These are phyloP conservation scores for Fusarium tupiense DNA, from an alignment of 2,329 filamentous ascomycete species.

Conservation along the genomic window DNA sequence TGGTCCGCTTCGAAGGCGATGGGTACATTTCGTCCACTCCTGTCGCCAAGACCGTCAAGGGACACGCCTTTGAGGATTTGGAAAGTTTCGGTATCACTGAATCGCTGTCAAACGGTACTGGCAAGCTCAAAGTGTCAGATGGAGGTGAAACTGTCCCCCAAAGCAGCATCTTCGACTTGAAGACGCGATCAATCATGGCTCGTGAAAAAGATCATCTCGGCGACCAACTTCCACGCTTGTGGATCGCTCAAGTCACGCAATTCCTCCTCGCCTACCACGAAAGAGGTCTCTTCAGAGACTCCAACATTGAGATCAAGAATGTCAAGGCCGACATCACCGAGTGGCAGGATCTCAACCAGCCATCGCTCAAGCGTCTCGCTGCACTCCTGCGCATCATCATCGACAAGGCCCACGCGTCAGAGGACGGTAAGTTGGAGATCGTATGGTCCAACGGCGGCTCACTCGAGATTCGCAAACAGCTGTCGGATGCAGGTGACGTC, in stretches of 20 bases:
- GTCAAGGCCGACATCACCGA: slow-evolving; percentile 42
- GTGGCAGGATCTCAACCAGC: slow-evolving; percentile 51
- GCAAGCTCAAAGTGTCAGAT: slow-evolving; percentile 22
- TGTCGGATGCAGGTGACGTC: slow-evolving; percentile 32
- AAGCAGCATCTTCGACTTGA: slow-evolving; percentile 53
- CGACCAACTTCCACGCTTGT: slow-evolving; percentile 54
- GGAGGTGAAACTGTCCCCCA: slow-evolving; percentile 47
- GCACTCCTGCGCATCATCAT: slow-evolving; percentile 37
- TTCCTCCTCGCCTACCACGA: slow-evolving; percentile 55
- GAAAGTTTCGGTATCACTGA: slow-evolving; percentile 10
- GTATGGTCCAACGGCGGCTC: slow-evolving; percentile 9
- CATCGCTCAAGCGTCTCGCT: slow-evolving; percentile 44
- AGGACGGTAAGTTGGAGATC: slow-evolving; percentile 39
- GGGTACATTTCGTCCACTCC: slow-evolving; percentile 35
- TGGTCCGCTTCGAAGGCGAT: slow-evolving; percentile 44
- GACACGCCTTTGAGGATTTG: neutral
- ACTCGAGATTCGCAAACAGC: slow-evolving; percentile 42
- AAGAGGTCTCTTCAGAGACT: slow-evolving; percentile 45
- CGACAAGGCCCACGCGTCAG: slow-evolving; percentile 1
- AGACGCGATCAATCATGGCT: slow-evolving; percentile 50
- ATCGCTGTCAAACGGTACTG: neutral
- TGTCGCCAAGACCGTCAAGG: neutral
- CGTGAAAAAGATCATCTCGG: slow-evolving; percentile 41
- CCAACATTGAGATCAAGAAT: slow-evolving; percentile 48
- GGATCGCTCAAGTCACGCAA: slow-evolving; percentile 51